Evolutionary conservation across 495 filamentous ascomycete species (phyloP).

Genomic region (Hypoxylon lienhwacheense): DNA sequence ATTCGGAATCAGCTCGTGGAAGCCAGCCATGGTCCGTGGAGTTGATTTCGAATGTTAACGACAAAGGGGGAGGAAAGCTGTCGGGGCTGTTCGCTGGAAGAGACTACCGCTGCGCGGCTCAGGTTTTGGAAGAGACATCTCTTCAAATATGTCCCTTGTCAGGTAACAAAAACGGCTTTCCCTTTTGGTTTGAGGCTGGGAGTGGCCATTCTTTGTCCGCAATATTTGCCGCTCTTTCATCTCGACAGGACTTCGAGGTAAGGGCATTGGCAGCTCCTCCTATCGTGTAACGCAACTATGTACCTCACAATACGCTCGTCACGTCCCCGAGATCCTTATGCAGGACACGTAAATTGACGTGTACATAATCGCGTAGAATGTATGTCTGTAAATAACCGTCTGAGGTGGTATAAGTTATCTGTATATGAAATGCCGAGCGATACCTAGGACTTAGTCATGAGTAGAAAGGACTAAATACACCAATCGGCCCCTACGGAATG

Average conservation of each 20-base stretch:
- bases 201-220: conserved; percentile 13
- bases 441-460: not conserved
- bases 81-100: not conserved
- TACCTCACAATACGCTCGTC: not conserved
- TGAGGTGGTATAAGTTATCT: not conserved
- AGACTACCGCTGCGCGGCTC: not conserved
- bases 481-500: conserved; percentile 3
- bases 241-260: conserved; percentile 6
- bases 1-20: conserved; percentile 29
- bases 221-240: conserved; percentile 11
- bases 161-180: conserved; percentile 1
- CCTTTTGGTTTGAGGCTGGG: conserved; percentile 10
- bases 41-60: not conserved
- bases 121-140: not conserved
- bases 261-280: conserved; percentile 25
- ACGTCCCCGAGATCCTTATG: not conserved
- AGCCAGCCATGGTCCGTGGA: conserved; percentile 24
- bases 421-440: conserved; percentile 3
- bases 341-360: no score
- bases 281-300: conserved; percentile 10
- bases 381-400: no score
- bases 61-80: not conserved
- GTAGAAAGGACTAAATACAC: not conserved
- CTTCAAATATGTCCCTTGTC: conserved; percentile 15
- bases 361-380: no score